A percentile compares a stretch with the other conserved stretches of the same genome.
Evolutionary conservation across 2,329 filamentous ascomycete species (phyloP).

Genomic region (Neoascochyta sp.): DNA sequence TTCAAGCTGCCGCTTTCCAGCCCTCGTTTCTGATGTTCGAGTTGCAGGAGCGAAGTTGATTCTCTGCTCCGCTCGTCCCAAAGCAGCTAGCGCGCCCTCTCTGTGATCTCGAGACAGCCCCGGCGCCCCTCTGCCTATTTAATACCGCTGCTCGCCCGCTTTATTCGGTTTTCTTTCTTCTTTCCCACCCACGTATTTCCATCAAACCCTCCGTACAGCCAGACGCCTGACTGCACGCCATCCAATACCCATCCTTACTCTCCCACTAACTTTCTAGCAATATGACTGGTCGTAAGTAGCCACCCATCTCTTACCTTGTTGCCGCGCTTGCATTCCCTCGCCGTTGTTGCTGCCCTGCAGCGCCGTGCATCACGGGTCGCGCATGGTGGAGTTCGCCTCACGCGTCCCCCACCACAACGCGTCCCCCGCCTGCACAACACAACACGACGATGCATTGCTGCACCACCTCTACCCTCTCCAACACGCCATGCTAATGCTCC

Average conservation of each 20-base stretch:
- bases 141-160: slow-evolving; percentile 16
- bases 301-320: no score
- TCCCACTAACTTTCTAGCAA: slow-evolving; percentile 25
- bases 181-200: slow-evolving; percentile 13
- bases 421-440: slow-evolving; percentile 10
- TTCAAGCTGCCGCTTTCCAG: slow-evolving; percentile 19
- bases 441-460: slow-evolving; percentile 12
- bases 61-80: slow-evolving; percentile 9
- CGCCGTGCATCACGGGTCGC: slow-evolving; percentile 12
- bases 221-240: slow-evolving; percentile 4
- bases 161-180: slow-evolving; percentile 12
- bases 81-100: slow-evolving; percentile 20
- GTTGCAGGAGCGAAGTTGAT: slow-evolving; percentile 1
- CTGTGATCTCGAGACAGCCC: slow-evolving; percentile 28
- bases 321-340: slow-evolving; percentile 9
- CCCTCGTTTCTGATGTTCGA: slow-evolving; percentile 16
- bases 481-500: slow-evolving; percentile 31
- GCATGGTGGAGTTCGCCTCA: slow-evolving; percentile 23
- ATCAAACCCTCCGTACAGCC: no score
- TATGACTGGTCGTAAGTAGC: slow-evolving; percentile 46
- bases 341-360: slow-evolving; percentile 10
- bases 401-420: slow-evolving; percentile 12
- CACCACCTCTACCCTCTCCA: slow-evolving; percentile 3
- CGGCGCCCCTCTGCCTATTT: slow-evolving; percentile 17
- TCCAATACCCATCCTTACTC: slow-evolving; percentile 2